phyloP scores from a whole-genome alignment of 2,329 filamentous ascomycete genomes.

The Fusarium concolor region DNA sequence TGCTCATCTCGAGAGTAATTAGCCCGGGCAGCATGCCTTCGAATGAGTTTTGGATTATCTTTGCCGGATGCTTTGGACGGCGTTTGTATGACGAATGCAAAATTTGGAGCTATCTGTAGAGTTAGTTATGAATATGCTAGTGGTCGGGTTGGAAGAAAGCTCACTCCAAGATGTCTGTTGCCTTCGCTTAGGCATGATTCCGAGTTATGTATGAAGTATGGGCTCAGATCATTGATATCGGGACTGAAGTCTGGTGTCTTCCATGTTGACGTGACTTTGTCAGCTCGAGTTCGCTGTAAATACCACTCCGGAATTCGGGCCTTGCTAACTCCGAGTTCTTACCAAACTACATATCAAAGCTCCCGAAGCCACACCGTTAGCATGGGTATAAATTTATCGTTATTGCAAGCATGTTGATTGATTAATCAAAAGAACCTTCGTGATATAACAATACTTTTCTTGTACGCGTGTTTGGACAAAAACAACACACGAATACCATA shows the following conservation, averaged over 20 bases:
- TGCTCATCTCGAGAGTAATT: background rate
- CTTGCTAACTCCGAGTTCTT: slow-evolving; percentile 4
- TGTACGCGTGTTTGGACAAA: too few species aligned
- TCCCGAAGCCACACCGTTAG: too few species aligned
- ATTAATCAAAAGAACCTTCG: too few species aligned
- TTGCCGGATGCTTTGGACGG: background rate
- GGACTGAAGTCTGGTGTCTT: too few species aligned
- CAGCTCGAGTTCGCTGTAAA: background rate
- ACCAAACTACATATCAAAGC: background rate
- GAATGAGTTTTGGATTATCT: slow-evolving; percentile 1
- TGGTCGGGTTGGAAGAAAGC: background rate
- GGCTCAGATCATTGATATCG: too few species aligned
- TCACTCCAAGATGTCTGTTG: background rate
- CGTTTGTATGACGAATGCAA: slow-evolving; percentile 23
- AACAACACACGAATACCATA: too few species aligned
- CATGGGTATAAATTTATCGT: too few species aligned
- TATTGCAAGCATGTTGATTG: too few species aligned
- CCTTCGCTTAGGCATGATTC: background rate
- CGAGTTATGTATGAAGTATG: too few species aligned
- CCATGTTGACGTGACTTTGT: background rate
- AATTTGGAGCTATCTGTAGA: background rate
- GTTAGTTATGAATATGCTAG: background rate
- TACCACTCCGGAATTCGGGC: background rate
- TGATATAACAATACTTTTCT: too few species aligned
- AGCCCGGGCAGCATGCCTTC: slow-evolving; percentile 22